phyloP scores from a whole-genome alignment of 2,329 filamentous ascomycete genomes.

The Rutstroemia sp. region DNA sequence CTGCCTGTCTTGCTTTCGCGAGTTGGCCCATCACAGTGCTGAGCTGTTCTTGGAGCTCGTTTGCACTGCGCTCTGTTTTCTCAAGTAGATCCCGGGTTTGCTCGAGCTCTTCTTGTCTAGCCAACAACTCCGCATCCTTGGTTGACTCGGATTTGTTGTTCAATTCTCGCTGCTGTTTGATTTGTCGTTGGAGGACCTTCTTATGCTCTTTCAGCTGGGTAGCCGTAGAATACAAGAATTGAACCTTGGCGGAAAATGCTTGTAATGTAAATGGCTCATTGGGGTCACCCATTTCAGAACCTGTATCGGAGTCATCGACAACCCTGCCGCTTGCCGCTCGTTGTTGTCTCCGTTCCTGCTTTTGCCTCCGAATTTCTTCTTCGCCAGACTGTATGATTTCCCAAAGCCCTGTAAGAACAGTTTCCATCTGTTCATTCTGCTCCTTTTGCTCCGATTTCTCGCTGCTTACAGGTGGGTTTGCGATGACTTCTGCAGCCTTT shows the following conservation, averaged over 20 bases:
- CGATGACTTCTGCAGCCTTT: conserved; percentile 14
- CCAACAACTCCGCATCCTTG: conserved; percentile 56
- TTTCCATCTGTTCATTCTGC: conserved; percentile 48
- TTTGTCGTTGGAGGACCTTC: conserved; percentile 79
- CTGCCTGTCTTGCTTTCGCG: conserved; percentile 23
- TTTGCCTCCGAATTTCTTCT: conserved; percentile 46
- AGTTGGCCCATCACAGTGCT: conserved; percentile 29
- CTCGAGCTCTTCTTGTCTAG: conserved; percentile 50
- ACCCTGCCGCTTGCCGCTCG: conserved; percentile 49
- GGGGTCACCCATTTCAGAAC: conserved; percentile 50
- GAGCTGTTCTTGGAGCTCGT: conserved; percentile 27
- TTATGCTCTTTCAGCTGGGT: conserved; percentile 80
- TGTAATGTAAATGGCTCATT: conserved; percentile 62
- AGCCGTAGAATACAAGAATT: conserved; percentile 70
- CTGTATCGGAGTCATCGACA: conserved; percentile 53
- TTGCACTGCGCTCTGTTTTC: conserved; percentile 28
- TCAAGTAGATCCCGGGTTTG: conserved; percentile 31
- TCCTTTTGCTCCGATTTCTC: conserved; percentile 35
- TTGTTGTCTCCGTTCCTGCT: conserved; percentile 44
- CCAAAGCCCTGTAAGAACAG: conserved; percentile 43
- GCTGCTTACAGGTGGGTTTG: conserved; percentile 12
- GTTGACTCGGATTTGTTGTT: conserved; percentile 78
- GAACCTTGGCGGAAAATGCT: conserved; percentile 72
- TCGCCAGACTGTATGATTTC: conserved; percentile 43
- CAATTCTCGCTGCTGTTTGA: conserved; percentile 89